Evolutionary conservation across 2,329 filamentous ascomycete species (phyloP).

Genomic region (Claviceps africana): DNA sequence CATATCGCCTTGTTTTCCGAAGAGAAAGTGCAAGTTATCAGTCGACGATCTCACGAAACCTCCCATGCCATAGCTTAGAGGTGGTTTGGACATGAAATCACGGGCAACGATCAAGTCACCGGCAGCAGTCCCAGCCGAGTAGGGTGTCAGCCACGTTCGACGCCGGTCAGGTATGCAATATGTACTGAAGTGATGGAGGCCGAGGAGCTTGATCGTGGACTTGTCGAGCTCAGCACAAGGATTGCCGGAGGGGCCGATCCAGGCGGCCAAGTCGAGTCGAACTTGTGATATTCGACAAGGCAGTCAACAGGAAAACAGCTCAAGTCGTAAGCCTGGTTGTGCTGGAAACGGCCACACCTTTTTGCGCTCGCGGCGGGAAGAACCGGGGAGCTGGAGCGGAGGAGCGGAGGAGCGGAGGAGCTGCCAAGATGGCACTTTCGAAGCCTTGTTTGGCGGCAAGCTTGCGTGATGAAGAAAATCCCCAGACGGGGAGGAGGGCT

Average conservation of each 20-base stretch:
- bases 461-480: slow-evolving; percentile 11
- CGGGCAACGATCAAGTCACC: slow-evolving; percentile 1
- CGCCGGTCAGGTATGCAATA: background rate
- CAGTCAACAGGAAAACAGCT: background rate
- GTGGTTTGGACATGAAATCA: background rate
- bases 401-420: too few species aligned
- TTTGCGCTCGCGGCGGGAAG: slow-evolving; percentile 3
- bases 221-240: slow-evolving; percentile 10
- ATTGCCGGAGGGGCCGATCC: background rate
- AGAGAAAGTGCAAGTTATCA: slow-evolving; percentile 28
- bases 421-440: slow-evolving; percentile 9
- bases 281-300: background rate
- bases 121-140: background rate
- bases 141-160: background rate
- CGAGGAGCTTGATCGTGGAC: slow-evolving; percentile 1
- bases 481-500: slow-evolving; percentile 9
- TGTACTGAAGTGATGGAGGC: background rate
- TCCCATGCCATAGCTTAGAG: slow-evolving; percentile 21
- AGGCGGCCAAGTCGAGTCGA: background rate
- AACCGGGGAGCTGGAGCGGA: slow-evolving; percentile 5
- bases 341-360: background rate
- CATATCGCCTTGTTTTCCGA: slow-evolving; percentile 35
- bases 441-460: slow-evolving; percentile 11
- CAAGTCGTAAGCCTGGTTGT: slow-evolving; percentile 1
- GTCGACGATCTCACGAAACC: slow-evolving; percentile 48